These are phyloP conservation scores for Fusarium euwallaceae DNA, from an alignment of 2,329 filamentous ascomycete genomes.

Conservation along the genomic window DNA sequence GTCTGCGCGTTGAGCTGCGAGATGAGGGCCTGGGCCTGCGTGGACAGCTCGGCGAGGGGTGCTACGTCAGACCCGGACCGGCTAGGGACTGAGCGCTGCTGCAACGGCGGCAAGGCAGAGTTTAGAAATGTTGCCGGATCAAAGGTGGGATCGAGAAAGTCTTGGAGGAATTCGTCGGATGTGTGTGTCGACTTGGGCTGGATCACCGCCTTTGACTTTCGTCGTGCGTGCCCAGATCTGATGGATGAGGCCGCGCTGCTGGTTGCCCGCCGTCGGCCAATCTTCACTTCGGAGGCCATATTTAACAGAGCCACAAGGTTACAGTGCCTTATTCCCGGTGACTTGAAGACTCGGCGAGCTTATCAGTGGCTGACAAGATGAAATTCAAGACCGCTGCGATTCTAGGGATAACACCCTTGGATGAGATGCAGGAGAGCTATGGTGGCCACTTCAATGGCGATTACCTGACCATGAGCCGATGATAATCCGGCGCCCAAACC, in stretches of 20 bases:
- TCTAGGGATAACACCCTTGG: slow-evolving; percentile 17
- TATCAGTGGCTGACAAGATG: background rate
- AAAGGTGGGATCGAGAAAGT: slow-evolving; percentile 82
- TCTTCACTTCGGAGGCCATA: slow-evolving; percentile 51
- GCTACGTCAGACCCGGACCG: slow-evolving; percentile 55
- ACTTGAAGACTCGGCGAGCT: background rate
- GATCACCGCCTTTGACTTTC: slow-evolving; percentile 53
- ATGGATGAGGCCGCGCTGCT: slow-evolving; percentile 58
- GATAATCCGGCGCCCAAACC: slow-evolving; percentile 49
- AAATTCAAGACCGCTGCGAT: slow-evolving; percentile 12
- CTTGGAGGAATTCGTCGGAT: slow-evolving; percentile 77
- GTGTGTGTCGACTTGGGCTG: slow-evolving; percentile 72
- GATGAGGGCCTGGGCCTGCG: slow-evolving; percentile 85
- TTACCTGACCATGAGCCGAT: slow-evolving; percentile 46
- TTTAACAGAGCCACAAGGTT: background rate
- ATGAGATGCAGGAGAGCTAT: background rate
- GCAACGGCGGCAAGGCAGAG: slow-evolving; percentile 77
- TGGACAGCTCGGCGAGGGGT: slow-evolving; percentile 80
- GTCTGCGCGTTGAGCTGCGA: slow-evolving; percentile 92
- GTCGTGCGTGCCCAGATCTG: slow-evolving; percentile 58
- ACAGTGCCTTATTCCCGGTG: background rate
- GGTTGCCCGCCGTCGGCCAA: slow-evolving; percentile 60
- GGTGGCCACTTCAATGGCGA: slow-evolving; percentile 27
- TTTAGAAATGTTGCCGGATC: slow-evolving; percentile 91
- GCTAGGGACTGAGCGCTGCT: slow-evolving; percentile 54